Base-by-base conservation (phyloP, 1,284 basidiomycete genomes). In the Cryptococcus sp. region DNA sequence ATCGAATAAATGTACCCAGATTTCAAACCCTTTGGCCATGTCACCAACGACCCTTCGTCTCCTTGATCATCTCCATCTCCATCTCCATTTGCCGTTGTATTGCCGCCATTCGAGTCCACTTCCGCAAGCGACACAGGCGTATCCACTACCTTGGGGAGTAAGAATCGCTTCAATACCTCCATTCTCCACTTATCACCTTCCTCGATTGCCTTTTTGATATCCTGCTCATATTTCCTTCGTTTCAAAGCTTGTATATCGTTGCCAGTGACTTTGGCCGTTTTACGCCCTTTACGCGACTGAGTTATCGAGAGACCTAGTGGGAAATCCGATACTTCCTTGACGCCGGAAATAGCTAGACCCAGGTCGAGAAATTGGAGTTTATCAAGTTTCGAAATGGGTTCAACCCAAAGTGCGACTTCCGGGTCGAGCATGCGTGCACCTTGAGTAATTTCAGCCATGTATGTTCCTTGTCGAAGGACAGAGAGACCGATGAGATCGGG, bases 161-260 rank as follows among this genome's bases (percentile, higher is more conserved):
- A n/a, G n/a, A n/a, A n/a, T n/a, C n/a, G n/a, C n/a, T n/a, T n/a
- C 45, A 54, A 24, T 1, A 50, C 49, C 22, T 31, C 16, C 31
- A 21, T 25, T 39, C 53, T 18, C 53, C 53, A 54, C 19, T 50
- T 37, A 36, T 54, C 53, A 7, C 53, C 53, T 48, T 54, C 53
- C 34, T 39, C 13, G 14, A 10, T 45, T 3, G 48, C 53, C 31
- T 22, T 41, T 45, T 24, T 19, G 11, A 36, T 31, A 16, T 40
- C 39, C 21, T 43, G 21, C 31, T 49, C 32, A 22, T 40, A 48
- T 13, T 28, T 18, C 5, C 18, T 3, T 24, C 36, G n/a, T 40
- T 22, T 39, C 9, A 37, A 22, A 5, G 32, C 43, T n/a, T 42
- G 37, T 14, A 23, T 9, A 9, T 7, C 43, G 16, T 16, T 31